Evolutionary conservation across 1,139 yeast genomes (phyloP), one percentile per base, ranked within the genome.

Genomic region (Hyphopichia fennica): DNA sequence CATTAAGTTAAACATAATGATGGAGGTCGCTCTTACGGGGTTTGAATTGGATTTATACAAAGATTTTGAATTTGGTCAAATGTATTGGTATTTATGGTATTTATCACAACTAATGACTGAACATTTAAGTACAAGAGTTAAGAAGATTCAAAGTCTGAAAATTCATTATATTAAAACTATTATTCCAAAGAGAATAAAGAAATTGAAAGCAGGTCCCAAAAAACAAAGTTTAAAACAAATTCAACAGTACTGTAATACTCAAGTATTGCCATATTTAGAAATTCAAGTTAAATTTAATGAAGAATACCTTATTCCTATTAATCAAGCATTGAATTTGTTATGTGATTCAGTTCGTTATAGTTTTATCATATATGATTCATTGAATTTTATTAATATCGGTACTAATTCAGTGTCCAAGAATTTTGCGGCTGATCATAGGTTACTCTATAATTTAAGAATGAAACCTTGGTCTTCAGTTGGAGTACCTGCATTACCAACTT

Each of bases 391-490:
- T 19, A 6, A 27, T 7, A 20, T 11, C 27, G 23, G 20, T 8
- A 27, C 14, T 19, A 20, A 14, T n/a, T 23, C 16, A 18, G 17
- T 33, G 8, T n/a, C 30, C 6, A 23, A n/a, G n/a, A 35, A 16
- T 14, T 33, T 18, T n/a, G n/a, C n/a, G n/a, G 27, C 17, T 7
- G 18, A 16, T 16, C 20, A 27, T 3, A 22, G 34, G 27, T 38
- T 30, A 17, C 15, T 38, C 3, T 45, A 23, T 59, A 69, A 77
- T 18, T 65, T 90, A 36, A 76, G 96, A 49, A 79, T 90, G 77
- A 90, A 89, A 57, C 84, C 95, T 2, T 89, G 87, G 68, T 80
- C 87, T 15, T 78, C 91, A 0, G 85, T 91, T 15, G 96, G 96
- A 0, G 83, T 83, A 5, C 97, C 98, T 0, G 74, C 72, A 25